These are phyloP conservation scores for Alnus glutinosa DNA, from an alignment of 306 rosid genomes.

Conservation along the genomic window DNA sequence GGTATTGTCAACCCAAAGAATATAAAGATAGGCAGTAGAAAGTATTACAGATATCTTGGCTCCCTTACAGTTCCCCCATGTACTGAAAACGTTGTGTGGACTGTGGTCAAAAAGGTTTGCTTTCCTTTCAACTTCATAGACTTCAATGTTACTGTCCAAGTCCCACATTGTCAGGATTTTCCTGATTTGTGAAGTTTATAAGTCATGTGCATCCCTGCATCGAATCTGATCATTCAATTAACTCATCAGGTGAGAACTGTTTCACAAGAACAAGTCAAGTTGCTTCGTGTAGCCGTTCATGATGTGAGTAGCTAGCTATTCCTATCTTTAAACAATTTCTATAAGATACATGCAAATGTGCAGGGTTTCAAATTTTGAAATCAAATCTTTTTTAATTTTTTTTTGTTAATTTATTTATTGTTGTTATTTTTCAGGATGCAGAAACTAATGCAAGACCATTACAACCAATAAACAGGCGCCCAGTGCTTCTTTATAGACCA, in stretches of 20 bases:
- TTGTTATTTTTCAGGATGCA: conserved; percentile 48
- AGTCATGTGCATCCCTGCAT: no score
- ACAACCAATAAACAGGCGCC: conserved; percentile 50
- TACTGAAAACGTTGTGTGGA: conserved; percentile 61
- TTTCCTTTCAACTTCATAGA: neutral
- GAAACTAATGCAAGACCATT: conserved; percentile 67
- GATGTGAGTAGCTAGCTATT: conserved; percentile 63
- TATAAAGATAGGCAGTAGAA: conserved; percentile 23
- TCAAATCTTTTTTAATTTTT: neutral
- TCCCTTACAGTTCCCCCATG: conserved; percentile 84
- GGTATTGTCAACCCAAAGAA: conserved; percentile 47
- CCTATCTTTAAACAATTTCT: no score
- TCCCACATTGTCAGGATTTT: no score
- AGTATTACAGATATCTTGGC: conserved; percentile 68
- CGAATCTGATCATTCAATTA: neutral
- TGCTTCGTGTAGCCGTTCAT: conserved; percentile 63
- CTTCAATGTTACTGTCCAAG: no score
- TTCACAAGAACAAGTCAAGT: conserved; percentile 43
- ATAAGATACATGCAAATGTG: no score
- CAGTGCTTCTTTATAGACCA: conserved; percentile 40
- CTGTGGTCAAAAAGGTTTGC: conserved; percentile 37
- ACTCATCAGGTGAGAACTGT: conserved; percentile 51
- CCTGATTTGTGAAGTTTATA: no score
- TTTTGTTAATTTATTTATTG: no score
- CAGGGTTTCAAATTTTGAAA: no score